Base-by-base conservation (phyloP, 225 moss, liverwort and hornwort species). In the Rhytidiadelphus loreus region DNA sequence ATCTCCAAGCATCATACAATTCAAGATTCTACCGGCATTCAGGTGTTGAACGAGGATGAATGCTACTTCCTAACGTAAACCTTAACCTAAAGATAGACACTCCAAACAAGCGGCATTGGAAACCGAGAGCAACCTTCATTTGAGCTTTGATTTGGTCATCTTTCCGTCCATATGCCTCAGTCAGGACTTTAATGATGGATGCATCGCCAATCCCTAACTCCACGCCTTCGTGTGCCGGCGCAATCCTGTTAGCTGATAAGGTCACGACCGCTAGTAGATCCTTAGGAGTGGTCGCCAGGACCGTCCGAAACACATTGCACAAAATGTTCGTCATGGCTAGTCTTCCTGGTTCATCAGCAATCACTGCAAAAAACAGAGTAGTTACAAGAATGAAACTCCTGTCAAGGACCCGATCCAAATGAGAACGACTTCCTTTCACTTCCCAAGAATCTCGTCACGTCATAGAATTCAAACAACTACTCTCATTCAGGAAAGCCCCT, bases 151-250 rank as follows among this genome's bases (percentile, higher is more conserved):
- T 96, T 90, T 99, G 96, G 81, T 97, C 99, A 88, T 97, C 99
- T 87, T 96, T 99, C 80, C 93, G 95, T 84, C 99, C 99, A 90
- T 95, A 99, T 8, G 99, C 94, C 90, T 99, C 99, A 50, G 99
- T 96, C 37, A 99, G 95, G 86, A 95, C 93, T 91, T 92, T 96
- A 92, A 96, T 94, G 79, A 99, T 96, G 56, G 99, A 77, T 74
- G 95, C 96, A 90, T 99, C 99, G 59, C 97, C 99, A 77, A 99
- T 96, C 56, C 99, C 99, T 59, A 99, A 93, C 93, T 99, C 99
- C 84, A 97, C 96, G 68, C 97, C 99, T 90, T 99, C 97, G 33
- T 99, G 99, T 20, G 99, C 96, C 37, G 99, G 99, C 69, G 99
- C 99, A 87, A 99, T 93, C 88, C 96, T 96, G 84, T 99, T 99